Base-by-base conservation (phyloP, 805 yeast genomes). In the Kurtzmaniella cleridarum region DNA sequence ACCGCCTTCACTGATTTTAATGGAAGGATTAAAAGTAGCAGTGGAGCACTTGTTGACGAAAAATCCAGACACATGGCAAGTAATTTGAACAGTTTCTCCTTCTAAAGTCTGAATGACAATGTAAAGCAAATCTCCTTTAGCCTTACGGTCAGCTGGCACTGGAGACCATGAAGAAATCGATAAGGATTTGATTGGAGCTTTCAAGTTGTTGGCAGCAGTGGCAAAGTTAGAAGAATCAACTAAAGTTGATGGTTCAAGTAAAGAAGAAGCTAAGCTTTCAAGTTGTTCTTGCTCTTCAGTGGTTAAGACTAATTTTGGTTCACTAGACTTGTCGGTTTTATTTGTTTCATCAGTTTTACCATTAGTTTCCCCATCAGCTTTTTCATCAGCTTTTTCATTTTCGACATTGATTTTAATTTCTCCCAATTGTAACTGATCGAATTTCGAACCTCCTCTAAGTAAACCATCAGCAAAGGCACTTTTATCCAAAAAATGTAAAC, bases 101-200 rank as follows among this genome's bases (percentile, higher is more conserved):
- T 93, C 98, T 47, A 85, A 66, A 34, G 96, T 85, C 51, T 78
- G 81, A 31, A 79, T 69, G 41, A 76, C 76, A 52, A 93, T 67
- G 60, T 91, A 91, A 41, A 84, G 67, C 50, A 90, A 68, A 54
- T 90, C 95, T 18, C 98, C 98, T 55, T 73, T 75, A 34, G 71
- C 47, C 49, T 67, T 75, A 55, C 74, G 77, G 37, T 69, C 63
- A 13, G 81, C 67, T 24, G 91, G 82, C 11, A 88, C 88, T 3
- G 97, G 96, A 47, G 85, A 81, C 93, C 96, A 91, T 39, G 78
- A 76, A 11, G 96, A 85, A 36, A 88, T 57, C 38, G 66, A 55
- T 35, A 78, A 61, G 0, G 75, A 64, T 47, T 71, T 75, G 44
- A 93, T 62, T 7, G 91, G 84, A 15, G 73, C 64, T 28, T 58